Base-by-base conservation (phyloP, 202 grass and related monocot species). In the Elaeis oleifera region DNA sequence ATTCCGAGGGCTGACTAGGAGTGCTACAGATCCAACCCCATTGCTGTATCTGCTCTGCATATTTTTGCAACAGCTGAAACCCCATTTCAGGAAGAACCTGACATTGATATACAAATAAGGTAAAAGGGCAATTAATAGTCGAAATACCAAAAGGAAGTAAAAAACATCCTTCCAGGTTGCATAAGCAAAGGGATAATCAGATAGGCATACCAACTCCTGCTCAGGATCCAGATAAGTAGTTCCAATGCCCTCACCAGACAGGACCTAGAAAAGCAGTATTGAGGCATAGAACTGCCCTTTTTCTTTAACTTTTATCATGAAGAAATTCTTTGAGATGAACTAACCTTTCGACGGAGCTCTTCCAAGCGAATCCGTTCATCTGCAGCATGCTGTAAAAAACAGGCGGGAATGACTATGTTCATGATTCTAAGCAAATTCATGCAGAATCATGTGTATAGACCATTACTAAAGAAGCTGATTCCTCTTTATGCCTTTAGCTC, bases 281-380 rank as follows among this genome's bases (percentile, higher is more conserved):
- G 11, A 44, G 36, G 7, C 36, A 44, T 11, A 44, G 2, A 44
- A 44, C 36, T 44, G 36, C 36, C 36, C 36, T 44, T 44, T 11
- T 44, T 44, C 36, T 44, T 44, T 2, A 44, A 44, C 11, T 44
- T 44, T 44, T 44, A 44, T 44, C 3, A 2, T 44, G 36, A 44
- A 44, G 9, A 44, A 44, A 44, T 13, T 44, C 9, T 14, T 44
- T 44, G 36, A 3, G 9, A 44, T 44, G 36, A 44, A 11, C 36
- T n/a, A 77, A 96, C 92, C 88, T 91, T 88, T 67, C 61, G 78
- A 48, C 68, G 92, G 23, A 97, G 81, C 52, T 91, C 84, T 84
- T 97, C 92, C 69, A 97, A 72, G 64, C 79, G 84, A 77, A 97
- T 97, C 61, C 92, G 90, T 79, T 97, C 87, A 73, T 97, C 92